Evolutionary conservation across 139 green algal species (phyloP).

Genomic region (Ulvella scutata): DNA sequence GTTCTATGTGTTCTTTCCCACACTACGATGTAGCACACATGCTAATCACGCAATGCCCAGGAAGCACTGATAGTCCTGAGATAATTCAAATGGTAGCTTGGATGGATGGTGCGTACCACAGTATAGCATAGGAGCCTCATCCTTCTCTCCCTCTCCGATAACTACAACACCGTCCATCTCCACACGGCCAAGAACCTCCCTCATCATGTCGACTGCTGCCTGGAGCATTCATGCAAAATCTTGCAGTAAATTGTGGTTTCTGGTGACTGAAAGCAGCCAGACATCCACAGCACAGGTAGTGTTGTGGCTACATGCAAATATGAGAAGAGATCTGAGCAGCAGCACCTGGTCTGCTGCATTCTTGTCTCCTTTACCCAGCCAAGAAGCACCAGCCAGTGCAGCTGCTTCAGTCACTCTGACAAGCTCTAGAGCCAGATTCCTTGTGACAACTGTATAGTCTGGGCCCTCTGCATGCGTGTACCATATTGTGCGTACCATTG

Average conservation of each 20-base stretch:
- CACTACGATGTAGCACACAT: too few relatives aligned
- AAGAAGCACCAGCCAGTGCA: slow-evolving; percentile 34
- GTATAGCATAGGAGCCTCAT: slow-evolving; percentile 68
- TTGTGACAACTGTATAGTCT: slow-evolving; percentile 40
- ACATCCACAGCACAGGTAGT: too few relatives aligned
- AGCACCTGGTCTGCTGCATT: slow-evolving; percentile 57
- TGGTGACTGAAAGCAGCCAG: too few relatives aligned
- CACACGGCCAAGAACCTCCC: slow-evolving; percentile 46
- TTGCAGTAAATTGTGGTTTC: too few relatives aligned
- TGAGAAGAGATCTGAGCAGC: background rate
- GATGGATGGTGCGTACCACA: slow-evolving; percentile 19
- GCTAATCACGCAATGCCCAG: background rate
- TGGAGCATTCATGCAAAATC: too few relatives aligned
- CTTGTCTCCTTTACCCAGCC: slow-evolving; percentile 68
- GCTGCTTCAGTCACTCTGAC: slow-evolving; percentile 70
- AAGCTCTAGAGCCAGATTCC: slow-evolving; percentile 71
- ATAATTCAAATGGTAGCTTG: background rate
- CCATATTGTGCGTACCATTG: too few relatives aligned
- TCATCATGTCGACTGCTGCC: slow-evolving; percentile 73
- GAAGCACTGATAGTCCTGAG: background rate
- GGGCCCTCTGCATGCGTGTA: slow-evolving; percentile 9
- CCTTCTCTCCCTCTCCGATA: slow-evolving; percentile 72
- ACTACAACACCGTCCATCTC: slow-evolving; percentile 60
- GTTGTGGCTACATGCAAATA: too few relatives aligned
- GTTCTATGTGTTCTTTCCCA: too few relatives aligned